Percentiles rank a stretch among this genome's conserved stretches.
Evolutionary conservation across 140 eudicot genomes (phyloP).

Genomic region (Ambrosia hybrid): DNA sequence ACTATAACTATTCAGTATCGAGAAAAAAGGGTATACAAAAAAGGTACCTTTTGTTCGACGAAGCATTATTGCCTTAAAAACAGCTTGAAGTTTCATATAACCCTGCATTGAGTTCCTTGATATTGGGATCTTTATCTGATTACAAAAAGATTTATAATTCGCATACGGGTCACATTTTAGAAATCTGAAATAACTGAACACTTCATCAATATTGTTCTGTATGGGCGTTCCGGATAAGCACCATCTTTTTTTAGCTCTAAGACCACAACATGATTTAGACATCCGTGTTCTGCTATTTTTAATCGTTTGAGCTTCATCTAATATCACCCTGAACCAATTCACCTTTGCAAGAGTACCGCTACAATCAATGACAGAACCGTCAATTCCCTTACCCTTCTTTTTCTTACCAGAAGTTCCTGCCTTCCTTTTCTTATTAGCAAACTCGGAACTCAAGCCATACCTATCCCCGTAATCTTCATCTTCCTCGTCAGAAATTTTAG

Average conservation of each 20-base stretch:
- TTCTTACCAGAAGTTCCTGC: constrained; percentile 32
- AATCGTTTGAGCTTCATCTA: constrained; percentile 95
- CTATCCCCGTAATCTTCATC: constrained; percentile 63
- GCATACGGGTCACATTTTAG: constrained; percentile 72
- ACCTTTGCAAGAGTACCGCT: constrained; percentile 81
- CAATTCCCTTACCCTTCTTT: constrained; percentile 63
- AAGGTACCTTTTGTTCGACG: constrained; percentile 90
- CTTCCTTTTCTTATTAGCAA: constrained; percentile 45
- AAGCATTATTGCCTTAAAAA: constrained; percentile 73
- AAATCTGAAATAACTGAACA: constrained; percentile 87
- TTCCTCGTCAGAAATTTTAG: constrained; percentile 56
- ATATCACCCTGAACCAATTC: constrained; percentile 72
- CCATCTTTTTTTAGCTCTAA: constrained; percentile 88
- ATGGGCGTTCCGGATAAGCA: constrained; percentile 96
- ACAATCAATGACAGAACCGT: constrained; percentile 44
- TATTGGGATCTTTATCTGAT: constrained; percentile 57
- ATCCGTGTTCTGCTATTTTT: constrained; percentile 80
- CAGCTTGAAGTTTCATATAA: constrained; percentile 79
- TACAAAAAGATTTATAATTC: constrained; percentile 49
- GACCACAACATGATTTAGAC: constrained; percentile 88
- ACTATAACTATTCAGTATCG: not conserved
- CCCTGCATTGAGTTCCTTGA: constrained; percentile 63
- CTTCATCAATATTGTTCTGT: constrained; percentile 82
- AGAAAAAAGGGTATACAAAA: not conserved
- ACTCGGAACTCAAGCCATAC: constrained; percentile 55